Conservation (phyloP, 306 rosid species). For the Cucumis sativus region DNA sequence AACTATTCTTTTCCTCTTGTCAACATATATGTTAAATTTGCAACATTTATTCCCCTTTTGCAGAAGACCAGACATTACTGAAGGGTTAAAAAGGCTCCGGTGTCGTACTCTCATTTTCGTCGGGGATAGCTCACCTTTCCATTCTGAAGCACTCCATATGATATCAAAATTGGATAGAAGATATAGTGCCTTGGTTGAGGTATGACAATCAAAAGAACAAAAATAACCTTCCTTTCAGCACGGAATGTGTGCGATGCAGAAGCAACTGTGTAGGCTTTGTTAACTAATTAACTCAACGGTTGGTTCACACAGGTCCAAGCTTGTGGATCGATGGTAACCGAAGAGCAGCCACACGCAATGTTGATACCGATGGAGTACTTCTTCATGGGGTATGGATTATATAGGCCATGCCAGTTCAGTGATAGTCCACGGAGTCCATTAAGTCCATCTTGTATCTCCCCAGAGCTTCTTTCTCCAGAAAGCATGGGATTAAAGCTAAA, state of each 20-base stretch:
- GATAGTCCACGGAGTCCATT: slow-evolving; percentile 81
- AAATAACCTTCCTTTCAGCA: background rate
- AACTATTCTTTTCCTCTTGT: background rate
- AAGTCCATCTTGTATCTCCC: slow-evolving; percentile 81
- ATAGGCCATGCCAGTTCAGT: slow-evolving; percentile 49
- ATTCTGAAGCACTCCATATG: slow-evolving; percentile 81
- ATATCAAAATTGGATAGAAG: slow-evolving; percentile 66
- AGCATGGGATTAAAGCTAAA: slow-evolving; percentile 94
- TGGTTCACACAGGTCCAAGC: slow-evolving; percentile 56
- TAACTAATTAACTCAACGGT: background rate
- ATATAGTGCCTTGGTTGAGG: slow-evolving; percentile 84
- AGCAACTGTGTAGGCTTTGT: background rate
- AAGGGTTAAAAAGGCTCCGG: slow-evolving; percentile 52
- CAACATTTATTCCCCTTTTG: slow-evolving; percentile 16
- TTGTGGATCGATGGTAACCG: slow-evolving; percentile 96
- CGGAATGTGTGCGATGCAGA: background rate
- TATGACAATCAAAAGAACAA: slow-evolving; percentile 8
- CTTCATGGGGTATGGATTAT: slow-evolving; percentile 77
- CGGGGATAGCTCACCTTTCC: slow-evolving; percentile 93
- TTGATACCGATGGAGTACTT: slow-evolving; percentile 86
- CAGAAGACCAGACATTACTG: slow-evolving; percentile 75
- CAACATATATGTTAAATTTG: background rate
- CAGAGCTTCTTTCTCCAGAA: slow-evolving; percentile 90
- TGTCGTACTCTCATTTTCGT: slow-evolving; percentile 88
- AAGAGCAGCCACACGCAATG: slow-evolving; percentile 97